Percentiles rank a stretch among this genome's conserved stretches.
These are phyloP conservation scores for Tolypocladium pustulatum DNA, from an alignment of 2,329 filamentous ascomycete genomes.

Conservation along the genomic window DNA sequence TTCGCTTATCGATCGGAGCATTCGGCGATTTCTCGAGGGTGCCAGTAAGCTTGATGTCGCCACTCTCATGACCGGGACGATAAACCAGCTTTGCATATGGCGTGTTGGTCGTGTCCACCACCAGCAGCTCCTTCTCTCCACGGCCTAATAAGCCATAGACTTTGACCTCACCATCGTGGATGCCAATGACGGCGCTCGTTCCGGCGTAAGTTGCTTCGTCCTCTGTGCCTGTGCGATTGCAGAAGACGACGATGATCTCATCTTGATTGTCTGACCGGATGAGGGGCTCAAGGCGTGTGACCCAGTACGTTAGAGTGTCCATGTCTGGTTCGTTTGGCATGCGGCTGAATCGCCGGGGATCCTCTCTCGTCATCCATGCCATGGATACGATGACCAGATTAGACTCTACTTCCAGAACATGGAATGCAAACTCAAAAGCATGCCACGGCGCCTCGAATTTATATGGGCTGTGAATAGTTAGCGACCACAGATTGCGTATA, in stretches of 20 bases:
- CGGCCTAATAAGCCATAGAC: constrained; percentile 63
- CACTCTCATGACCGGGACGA: constrained; percentile 2
- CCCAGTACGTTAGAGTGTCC: constrained; percentile 67
- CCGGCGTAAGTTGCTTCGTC: constrained; percentile 59
- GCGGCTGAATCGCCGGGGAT: constrained; percentile 32
- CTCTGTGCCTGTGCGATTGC: constrained; percentile 61
- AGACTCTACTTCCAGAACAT: constrained; percentile 44
- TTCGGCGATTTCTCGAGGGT: not conserved
- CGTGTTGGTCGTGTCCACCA: constrained; percentile 49
- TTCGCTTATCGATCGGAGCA: not conserved
- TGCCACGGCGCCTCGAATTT: constrained; percentile 28
- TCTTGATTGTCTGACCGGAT: constrained; percentile 39
- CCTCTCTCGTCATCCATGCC: constrained; percentile 63
- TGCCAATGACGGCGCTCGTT: constrained; percentile 59
- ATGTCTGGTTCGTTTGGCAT: constrained; percentile 53
- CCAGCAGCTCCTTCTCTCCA: constrained; percentile 55
- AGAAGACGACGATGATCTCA: constrained; percentile 59
- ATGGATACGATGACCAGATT: constrained; percentile 62
- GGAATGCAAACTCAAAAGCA: constrained; percentile 35
- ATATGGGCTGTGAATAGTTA: constrained; percentile 16
- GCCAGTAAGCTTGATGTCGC: not conserved
- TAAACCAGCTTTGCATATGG: constrained; percentile 35
- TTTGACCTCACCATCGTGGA: constrained; percentile 53
- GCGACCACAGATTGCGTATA: not conserved
- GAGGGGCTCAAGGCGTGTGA: constrained; percentile 57